Percentiles rank a stretch among this genome's conserved stretches.
These are phyloP conservation scores for Ganoderma multipileum DNA, from an alignment of 1,284 basidiomycete species.

Conservation along the genomic window DNA sequence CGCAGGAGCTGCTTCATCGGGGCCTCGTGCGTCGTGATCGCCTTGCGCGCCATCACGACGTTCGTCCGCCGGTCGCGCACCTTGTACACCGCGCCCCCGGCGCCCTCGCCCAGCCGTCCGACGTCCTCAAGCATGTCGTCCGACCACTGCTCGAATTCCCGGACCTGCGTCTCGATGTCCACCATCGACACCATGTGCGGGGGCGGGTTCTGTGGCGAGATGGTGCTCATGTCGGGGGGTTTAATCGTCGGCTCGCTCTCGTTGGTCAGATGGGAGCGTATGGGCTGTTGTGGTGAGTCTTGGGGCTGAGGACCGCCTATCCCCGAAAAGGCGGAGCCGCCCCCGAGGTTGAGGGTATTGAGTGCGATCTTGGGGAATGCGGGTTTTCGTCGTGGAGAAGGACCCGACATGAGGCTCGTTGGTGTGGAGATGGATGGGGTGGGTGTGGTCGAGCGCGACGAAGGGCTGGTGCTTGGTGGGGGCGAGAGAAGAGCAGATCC, in stretches of 20 bases:
- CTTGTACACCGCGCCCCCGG: slow-evolving; percentile 94
- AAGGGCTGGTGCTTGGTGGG: slow-evolving; percentile 26
- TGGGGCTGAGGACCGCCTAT: slow-evolving; percentile 9
- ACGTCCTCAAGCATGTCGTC: slow-evolving; percentile 80
- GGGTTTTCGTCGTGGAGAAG: slow-evolving; percentile 34
- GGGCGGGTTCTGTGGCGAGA: slow-evolving; percentile 37
- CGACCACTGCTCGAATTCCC: slow-evolving; percentile 57
- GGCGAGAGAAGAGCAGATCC: slow-evolving; percentile 34
- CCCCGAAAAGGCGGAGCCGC: not conserved
- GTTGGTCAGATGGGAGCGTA: slow-evolving; percentile 39
- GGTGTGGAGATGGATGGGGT: slow-evolving; percentile 22
- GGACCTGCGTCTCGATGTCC: slow-evolving; percentile 42
- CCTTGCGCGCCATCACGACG: slow-evolving; percentile 92
- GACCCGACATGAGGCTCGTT: slow-evolving; percentile 22
- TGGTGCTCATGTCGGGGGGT: slow-evolving; percentile 42
- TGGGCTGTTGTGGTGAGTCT: slow-evolving; percentile 20
- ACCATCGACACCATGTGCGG: slow-evolving; percentile 40
- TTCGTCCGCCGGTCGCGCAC: slow-evolving; percentile 83
- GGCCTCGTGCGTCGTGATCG: slow-evolving; percentile 93
- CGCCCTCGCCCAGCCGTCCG: slow-evolving; percentile 88
- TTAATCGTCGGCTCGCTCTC: slow-evolving; percentile 64
- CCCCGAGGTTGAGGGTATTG: slow-evolving; percentile 14
- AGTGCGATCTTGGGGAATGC: slow-evolving; percentile 41
- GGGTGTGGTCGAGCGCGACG: slow-evolving; percentile 34
- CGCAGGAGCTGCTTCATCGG: slow-evolving; percentile 93